Conservation (phyloP, 129 eudicot species). For the Silybum marianum region DNA sequence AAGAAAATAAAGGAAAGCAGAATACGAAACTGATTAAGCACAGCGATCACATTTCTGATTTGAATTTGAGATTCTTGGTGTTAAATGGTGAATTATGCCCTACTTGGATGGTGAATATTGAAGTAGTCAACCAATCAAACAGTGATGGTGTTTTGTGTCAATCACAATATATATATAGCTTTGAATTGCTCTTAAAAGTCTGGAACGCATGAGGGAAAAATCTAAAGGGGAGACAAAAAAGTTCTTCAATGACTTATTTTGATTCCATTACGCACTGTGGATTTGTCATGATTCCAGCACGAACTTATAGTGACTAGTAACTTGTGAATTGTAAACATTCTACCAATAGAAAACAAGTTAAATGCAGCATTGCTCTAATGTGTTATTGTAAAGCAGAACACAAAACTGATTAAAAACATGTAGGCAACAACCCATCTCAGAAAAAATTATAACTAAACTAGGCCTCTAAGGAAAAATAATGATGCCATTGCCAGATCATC, state of each 20-base stretch:
- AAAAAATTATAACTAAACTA: not conserved
- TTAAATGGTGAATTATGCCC: constrained; percentile 1
- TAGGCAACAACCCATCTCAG: not conserved
- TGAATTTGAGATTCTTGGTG: not conserved
- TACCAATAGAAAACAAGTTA: constrained; percentile 20
- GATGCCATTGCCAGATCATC: not conserved
- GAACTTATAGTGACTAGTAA: not conserved
- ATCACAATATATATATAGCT: not conserved
- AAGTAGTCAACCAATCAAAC: constrained; percentile 14
- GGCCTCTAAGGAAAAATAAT: not conserved
- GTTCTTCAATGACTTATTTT: not conserved
- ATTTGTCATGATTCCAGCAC: not conserved
- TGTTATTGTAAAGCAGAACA: constrained; percentile 2
- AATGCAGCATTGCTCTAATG: constrained; percentile 1
- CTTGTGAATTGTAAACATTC: not conserved
- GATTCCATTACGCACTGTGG: not conserved
- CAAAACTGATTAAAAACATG: constrained; percentile 1
- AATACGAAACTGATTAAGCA: not conserved
- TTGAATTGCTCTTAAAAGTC: constrained; percentile 5
- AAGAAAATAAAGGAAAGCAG: constrained; percentile 6
- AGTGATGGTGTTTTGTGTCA: constrained; percentile 4
- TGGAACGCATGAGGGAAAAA: not conserved
- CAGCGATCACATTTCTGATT: constrained; percentile 9
- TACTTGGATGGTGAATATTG: constrained; percentile 4
- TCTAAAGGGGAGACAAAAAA: not conserved